phyloP scores from a whole-genome alignment of 2,329 filamentous ascomycete species.

The Sarocladiaceae sp. region DNA sequence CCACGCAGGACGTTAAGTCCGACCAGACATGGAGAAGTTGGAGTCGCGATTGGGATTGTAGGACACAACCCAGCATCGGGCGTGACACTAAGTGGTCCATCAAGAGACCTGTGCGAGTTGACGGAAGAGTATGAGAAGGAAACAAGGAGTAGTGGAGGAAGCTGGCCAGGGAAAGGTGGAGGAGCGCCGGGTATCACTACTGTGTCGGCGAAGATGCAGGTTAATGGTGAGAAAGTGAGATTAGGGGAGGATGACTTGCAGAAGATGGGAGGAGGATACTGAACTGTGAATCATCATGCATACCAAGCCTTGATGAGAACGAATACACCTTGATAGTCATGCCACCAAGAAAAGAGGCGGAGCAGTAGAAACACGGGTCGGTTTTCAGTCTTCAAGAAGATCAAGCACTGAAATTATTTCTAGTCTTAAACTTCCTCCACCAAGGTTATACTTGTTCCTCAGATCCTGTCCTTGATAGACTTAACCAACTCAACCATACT shows the following conservation, averaged over 20 bases:
- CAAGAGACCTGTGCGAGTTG: constrained; percentile 24
- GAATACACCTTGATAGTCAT: too few species aligned
- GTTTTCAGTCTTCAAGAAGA: too few species aligned
- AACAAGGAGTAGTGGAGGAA: constrained; percentile 17
- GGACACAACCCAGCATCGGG: constrained; percentile 14
- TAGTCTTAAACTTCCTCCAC: too few species aligned
- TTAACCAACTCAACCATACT: constrained; percentile 59
- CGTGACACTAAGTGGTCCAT: constrained; percentile 17
- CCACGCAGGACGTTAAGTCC: constrained; percentile 13
- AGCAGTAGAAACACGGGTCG: too few species aligned
- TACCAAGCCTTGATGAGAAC: too few species aligned
- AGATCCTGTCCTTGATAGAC: constrained; percentile 48
- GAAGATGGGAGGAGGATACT: constrained; percentile 23
- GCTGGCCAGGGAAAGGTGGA: constrained; percentile 16
- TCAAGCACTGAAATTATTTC: too few species aligned
- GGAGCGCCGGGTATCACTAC: constrained; percentile 12
- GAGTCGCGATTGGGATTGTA: constrained; percentile 13
- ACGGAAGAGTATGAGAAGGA: constrained; percentile 23
- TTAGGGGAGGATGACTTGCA: constrained; percentile 22
- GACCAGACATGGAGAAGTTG: constrained; percentile 12
- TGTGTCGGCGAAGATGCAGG: constrained; percentile 9
- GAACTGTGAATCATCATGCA: neutral
- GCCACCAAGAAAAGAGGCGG: neutral
- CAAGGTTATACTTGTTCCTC: too few species aligned
- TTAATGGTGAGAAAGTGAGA: constrained; percentile 11